Conservation (phyloP, 257 asterid species). For the Penstemon eatonii region DNA sequence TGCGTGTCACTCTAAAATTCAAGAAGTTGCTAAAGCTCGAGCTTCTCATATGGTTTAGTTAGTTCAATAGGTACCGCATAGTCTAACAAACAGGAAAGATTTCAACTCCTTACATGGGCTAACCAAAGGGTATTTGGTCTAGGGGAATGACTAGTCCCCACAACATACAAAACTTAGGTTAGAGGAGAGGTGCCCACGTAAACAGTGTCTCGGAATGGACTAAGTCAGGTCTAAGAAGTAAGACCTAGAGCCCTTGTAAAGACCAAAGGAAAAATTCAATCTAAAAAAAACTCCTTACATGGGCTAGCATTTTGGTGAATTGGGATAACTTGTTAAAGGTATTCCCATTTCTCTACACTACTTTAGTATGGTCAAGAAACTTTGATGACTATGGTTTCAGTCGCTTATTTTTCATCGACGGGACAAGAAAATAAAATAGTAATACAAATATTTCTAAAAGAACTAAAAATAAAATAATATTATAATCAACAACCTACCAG, state of each 20-base stretch:
- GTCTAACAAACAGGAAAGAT: not conserved
- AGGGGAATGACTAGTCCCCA: too few species aligned
- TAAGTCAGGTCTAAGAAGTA: too few species aligned
- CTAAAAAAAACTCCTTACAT: not conserved
- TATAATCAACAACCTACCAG: not conserved
- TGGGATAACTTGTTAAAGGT: not conserved
- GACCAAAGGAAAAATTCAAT: too few species aligned
- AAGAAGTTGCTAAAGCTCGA: not conserved
- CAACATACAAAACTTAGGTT: too few species aligned
- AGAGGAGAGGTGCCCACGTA: too few species aligned
- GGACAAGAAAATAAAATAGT: not conserved
- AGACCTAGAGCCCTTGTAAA: not conserved
- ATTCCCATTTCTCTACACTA: not conserved
- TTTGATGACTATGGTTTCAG: not conserved
- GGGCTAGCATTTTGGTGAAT: not conserved
- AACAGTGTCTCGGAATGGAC: too few species aligned
- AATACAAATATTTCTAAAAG: not conserved
- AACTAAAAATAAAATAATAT: not conserved
- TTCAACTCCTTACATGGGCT: not conserved
- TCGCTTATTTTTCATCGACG: not conserved
- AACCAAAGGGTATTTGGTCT: too few species aligned
- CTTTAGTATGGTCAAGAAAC: not conserved
- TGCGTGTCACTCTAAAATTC: not conserved
- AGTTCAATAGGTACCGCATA: not conserved
- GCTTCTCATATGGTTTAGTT: not conserved